These are phyloP conservation scores for Chaetomiaceae sp. DNA, from an alignment of 2,329 filamentous ascomycete genomes.

Conservation along the genomic window DNA sequence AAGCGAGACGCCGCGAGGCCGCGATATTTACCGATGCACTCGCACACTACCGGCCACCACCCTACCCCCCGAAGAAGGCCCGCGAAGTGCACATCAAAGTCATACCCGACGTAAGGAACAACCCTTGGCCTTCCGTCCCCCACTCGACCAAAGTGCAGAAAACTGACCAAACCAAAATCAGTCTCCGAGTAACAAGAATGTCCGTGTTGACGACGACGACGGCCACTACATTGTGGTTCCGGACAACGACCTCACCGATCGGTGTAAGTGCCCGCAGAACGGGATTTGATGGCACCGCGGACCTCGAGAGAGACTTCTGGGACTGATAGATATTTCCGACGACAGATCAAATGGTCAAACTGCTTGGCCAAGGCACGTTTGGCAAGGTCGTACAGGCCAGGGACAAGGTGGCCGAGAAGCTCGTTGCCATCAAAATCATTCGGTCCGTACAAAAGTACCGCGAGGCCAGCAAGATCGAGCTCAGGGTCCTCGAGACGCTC, in stretches of 20 bases:
- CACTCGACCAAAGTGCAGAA: too few relatives aligned
- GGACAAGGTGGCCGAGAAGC: conserved; percentile 70
- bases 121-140: too few relatives aligned
- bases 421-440: conserved; percentile 95
- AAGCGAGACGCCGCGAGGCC: conserved; percentile 72
- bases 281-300: too few relatives aligned
- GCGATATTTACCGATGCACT: conserved; percentile 67
- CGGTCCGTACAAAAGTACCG: conserved; percentile 97
- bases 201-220: conserved; percentile 91
- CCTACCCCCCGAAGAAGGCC: conserved; percentile 85
- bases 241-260: conserved; percentile 77
- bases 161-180: conserved; percentile 19
- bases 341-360: conserved; percentile 77
- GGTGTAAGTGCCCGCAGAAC: conserved; percentile 60
- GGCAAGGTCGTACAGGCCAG: conserved; percentile 95
- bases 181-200: conserved; percentile 46
- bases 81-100: conserved; percentile 65
- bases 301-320: background rate
- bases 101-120: conserved; percentile 55
- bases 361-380: conserved; percentile 95
- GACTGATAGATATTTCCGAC: conserved; percentile 11
- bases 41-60: conserved; percentile 77
- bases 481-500: conserved; percentile 86
- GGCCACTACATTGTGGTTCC: conserved; percentile 94
- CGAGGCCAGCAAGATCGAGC: conserved; percentile 89